Evolutionary conservation across 2,329 filamentous ascomycete genomes (phyloP), one percentile per base, ranked within the genome.

Genomic region (Blumeria hordei): DNA sequence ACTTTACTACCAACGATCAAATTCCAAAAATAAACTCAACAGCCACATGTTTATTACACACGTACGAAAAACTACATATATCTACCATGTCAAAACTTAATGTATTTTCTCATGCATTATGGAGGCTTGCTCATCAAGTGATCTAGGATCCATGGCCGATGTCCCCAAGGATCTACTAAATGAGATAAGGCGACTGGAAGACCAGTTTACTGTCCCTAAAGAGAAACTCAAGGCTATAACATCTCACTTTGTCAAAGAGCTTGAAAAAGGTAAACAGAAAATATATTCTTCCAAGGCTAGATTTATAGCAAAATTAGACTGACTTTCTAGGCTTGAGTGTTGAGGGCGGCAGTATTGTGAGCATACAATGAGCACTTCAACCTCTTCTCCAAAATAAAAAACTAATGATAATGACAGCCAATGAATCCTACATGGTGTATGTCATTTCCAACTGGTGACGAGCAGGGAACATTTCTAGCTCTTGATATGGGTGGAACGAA

Each of bases 391-490:
- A 32, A 8, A 16, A 18, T 9, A 34, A 55, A 16, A 43, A 49
- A 56, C 60, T 60, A 58, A 62, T 56, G 21, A 4, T 37, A 37
- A 47, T 56, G 44, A 49, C 62, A 94, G 86, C 88, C 90, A 57
- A 95, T 96, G 90, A 95, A 95, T 71, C 85, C 90, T 57, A 94
- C 88, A 55, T 95, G 90, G 90, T 88, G 93, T 59, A 88, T 94
- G 80, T 78, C 78, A 50, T 87, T 87, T 68, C 90, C 90, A 21
- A 83, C 83, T 65, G 90, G 90, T 60, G 69, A 88, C 60, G 90
- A 95, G 69, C 85, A 80, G 8, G 90, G 90, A 58, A 92, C 83
- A 12, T 94, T 81, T 67, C 74, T 96, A 41, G 88, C 90, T 55
- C 74, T 96, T 44, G 90, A 96, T 66, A 93, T 96, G 84, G 90